These are phyloP conservation scores for Fonsecaea pedrosoi DNA, from an alignment of 2,329 filamentous ascomycete species.

Conservation along the genomic window DNA sequence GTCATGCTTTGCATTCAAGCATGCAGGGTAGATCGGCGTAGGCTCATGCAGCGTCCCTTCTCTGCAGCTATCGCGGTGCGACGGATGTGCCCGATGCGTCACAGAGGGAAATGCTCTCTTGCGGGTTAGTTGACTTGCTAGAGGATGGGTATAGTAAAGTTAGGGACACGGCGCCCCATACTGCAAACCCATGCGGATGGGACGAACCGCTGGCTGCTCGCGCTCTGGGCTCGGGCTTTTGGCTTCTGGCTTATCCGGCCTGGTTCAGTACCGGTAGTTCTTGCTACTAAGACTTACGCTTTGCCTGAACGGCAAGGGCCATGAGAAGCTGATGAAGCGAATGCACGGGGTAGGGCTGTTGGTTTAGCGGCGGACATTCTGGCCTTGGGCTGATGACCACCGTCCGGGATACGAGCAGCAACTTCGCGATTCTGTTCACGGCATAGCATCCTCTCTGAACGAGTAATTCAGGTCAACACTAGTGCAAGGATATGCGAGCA, in stretches of 20 bases:
- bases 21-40: constrained; percentile 11
- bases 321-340: not conserved
- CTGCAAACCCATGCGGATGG: constrained; percentile 22
- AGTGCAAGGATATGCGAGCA: constrained; percentile 28
- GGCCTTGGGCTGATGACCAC: constrained; percentile 9
- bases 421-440: constrained; percentile 10
- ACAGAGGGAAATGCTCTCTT: not conserved
- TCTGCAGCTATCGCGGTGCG: not conserved
- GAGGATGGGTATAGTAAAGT: not conserved
- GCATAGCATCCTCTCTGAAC: not conserved
- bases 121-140: not conserved
- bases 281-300: constrained; percentile 3
- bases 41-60: constrained; percentile 20
- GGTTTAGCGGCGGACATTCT: constrained; percentile 15
- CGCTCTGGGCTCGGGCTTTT: constrained; percentile 18
- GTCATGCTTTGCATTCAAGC: constrained; percentile 18
- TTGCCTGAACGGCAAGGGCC: constrained; percentile 6
- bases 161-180: not conserved
- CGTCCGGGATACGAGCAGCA: not conserved
- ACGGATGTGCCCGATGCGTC: constrained; percentile 3
- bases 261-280: not conserved
- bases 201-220: constrained; percentile 32
- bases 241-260: constrained; percentile 18
- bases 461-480: not conserved
- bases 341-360: not conserved